Percentiles rank a stretch among this genome's conserved stretches.
These are phyloP conservation scores for Eustoma russellianum DNA, from an alignment of 257 asterid genomes.

Conservation along the genomic window DNA sequence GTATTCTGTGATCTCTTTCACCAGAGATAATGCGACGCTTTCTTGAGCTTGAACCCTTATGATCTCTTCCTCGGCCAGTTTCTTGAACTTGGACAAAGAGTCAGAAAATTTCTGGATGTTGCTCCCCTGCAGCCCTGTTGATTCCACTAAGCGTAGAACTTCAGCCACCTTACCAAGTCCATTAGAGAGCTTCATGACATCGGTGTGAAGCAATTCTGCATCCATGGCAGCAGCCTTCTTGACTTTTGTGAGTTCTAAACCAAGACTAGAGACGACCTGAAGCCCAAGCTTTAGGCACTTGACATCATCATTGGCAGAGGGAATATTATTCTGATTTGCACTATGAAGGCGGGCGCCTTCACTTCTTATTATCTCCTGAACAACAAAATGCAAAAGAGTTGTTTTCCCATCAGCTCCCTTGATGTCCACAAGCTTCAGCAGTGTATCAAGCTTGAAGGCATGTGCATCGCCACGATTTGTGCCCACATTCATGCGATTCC, in stretches of 20 bases:
- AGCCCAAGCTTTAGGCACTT: conserved; percentile 78
- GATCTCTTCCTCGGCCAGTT: conserved; percentile 74
- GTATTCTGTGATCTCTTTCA: conserved; percentile 90
- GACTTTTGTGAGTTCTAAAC: conserved; percentile 65
- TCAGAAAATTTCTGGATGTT: conserved; percentile 34
- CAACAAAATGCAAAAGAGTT: conserved; percentile 89
- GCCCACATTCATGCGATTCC: conserved; percentile 97
- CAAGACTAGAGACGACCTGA: conserved; percentile 64
- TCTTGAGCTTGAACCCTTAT: conserved; percentile 79
- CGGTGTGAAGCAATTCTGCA: conserved; percentile 70
- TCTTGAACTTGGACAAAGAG: conserved; percentile 39
- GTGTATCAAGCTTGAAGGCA: conserved; percentile 96
- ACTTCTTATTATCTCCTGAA: conserved; percentile 74
- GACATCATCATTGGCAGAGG: conserved; percentile 39
- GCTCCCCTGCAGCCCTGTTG: conserved; percentile 17
- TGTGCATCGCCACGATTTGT: conserved; percentile 95
- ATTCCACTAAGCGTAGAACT: conserved; percentile 28
- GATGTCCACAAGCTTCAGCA: conserved; percentile 82
- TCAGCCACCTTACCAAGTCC: conserved; percentile 53
- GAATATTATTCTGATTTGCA: conserved; percentile 27
- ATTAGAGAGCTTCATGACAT: conserved; percentile 59
- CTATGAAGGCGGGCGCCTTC: conserved; percentile 73
- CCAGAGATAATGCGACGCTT: conserved; percentile 60
- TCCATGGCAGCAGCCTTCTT: conserved; percentile 97
- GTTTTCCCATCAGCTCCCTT: conserved; percentile 97